Evolutionary conservation across 2,329 filamentous ascomycete species (phyloP), one percentile per base, ranked within the genome.

Genomic region (Pseudocercospora ulei): DNA sequence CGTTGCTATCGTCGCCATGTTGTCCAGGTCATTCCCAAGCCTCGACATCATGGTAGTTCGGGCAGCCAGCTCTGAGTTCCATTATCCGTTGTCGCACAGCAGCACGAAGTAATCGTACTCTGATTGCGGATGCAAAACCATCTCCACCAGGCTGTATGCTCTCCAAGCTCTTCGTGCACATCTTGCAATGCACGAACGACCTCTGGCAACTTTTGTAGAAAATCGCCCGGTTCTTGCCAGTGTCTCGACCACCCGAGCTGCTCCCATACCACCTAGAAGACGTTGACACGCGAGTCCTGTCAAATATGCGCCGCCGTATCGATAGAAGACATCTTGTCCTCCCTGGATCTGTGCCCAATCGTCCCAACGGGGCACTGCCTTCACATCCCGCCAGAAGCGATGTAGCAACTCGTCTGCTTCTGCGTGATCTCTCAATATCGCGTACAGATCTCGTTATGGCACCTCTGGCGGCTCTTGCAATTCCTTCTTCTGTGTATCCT

Each of bases 261-360:
- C 76, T 3, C 76, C 80, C 78, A 82, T 80, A 2, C 78, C 78
- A 3, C 79, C 79, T 2, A 83, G 63, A 0, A 82, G 63, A 4
- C 74, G 77, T 48, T 80, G 71, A 54, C 77, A 81, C 5, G 75
- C 72, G 30, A 78, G 69, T 28, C 62, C 75, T 5, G 76, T 80
- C 12, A 85, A 60, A 13, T 72, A 72, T 1, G 79, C 73, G 0
- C 75, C 76, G 11, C 75, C 80, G 58, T 86, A 87, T 22, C 82
- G 73, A 58, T 83, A 86, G 54, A 86, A 84, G 0, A 85, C 73
- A 49, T 81, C 73, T 56, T 88, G 82, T 0, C 82, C 82, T 52
- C 82, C 68, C 43, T 70, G 66, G 39, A 88, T 78, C 55, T 85
- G 80, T 1, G 71, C 71, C 81, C 80, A 87, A 56, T 86, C 75